Percentiles rank a stretch among this genome's conserved stretches.
phyloP scores from a whole-genome alignment of 805 yeast genomes.

The Lachancea thermotolerans region DNA sequence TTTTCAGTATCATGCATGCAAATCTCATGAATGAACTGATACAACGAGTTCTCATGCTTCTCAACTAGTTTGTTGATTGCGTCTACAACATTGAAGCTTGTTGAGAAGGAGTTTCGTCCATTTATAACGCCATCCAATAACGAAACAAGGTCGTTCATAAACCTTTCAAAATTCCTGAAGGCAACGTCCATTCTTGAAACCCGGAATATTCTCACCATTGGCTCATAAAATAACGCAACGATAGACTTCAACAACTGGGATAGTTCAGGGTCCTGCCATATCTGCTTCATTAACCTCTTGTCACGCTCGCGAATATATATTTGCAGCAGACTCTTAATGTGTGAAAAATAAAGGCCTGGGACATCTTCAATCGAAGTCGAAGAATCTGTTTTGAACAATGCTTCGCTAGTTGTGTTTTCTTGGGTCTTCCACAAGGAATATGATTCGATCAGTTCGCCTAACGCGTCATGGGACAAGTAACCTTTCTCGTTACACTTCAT shows the following conservation, averaged over 20 bases:
- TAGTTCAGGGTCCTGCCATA: slow-evolving; percentile 83
- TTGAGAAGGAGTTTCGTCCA: slow-evolving; percentile 38
- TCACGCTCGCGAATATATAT: slow-evolving; percentile 64
- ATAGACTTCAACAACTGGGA: slow-evolving; percentile 69
- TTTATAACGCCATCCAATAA: slow-evolving; percentile 50
- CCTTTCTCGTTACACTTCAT: slow-evolving; percentile 21
- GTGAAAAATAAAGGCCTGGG: slow-evolving; percentile 42
- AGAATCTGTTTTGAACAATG: slow-evolving; percentile 8
- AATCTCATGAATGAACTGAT: slow-evolving; percentile 73
- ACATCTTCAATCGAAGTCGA: slow-evolving; percentile 19
- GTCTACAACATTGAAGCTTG: slow-evolving; percentile 52
- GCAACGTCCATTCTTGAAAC: slow-evolving; percentile 61
- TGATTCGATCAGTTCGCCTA: slow-evolving; percentile 26
- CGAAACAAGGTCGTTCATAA: slow-evolving; percentile 58
- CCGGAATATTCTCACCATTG: slow-evolving; percentile 61
- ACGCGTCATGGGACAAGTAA: slow-evolving; percentile 16
- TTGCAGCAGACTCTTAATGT: slow-evolving; percentile 55
- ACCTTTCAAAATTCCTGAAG: slow-evolving; percentile 53
- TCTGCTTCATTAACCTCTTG: slow-evolving; percentile 61
- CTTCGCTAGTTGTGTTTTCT: slow-evolving; percentile 12
- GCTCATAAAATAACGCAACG: slow-evolving; percentile 65
- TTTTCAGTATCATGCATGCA: slow-evolving; percentile 68
- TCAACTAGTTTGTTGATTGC: slow-evolving; percentile 58
- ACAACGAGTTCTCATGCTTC: slow-evolving; percentile 65
- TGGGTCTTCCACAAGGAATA: slow-evolving; percentile 25